Evolutionary conservation across 257 asterid genomes (phyloP).

Genomic region (Gentiana straminea): DNA sequence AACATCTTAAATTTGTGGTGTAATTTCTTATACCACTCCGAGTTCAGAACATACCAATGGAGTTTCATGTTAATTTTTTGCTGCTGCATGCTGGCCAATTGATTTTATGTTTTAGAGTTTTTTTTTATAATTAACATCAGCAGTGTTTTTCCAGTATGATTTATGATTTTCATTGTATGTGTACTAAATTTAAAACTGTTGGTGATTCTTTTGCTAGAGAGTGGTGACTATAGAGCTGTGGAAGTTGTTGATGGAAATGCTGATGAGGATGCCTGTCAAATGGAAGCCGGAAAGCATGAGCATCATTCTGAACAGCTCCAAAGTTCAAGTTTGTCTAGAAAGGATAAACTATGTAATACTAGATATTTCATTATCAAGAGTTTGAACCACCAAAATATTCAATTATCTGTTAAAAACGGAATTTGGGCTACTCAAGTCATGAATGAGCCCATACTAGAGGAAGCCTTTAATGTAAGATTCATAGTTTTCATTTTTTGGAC

Average conservation of each 20-base stretch:
- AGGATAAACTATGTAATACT: slow-evolving; percentile 30
- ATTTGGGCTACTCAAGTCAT: slow-evolving; percentile 97
- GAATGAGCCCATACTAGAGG: slow-evolving; percentile 96
- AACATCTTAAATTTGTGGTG: too few species aligned
- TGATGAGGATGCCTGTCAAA: slow-evolving; percentile 40
- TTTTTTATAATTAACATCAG: neutral
- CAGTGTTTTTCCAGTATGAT: neutral
- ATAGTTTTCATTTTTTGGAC: slow-evolving; percentile 11
- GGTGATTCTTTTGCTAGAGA: slow-evolving; percentile 30
- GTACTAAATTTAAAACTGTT: slow-evolving; percentile 15
- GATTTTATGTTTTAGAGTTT: neutral
- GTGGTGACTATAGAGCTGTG: slow-evolving; percentile 31
- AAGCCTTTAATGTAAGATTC: slow-evolving; percentile 81
- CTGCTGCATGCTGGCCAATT: too few species aligned
- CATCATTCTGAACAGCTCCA: slow-evolving; percentile 37
- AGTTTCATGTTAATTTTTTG: too few species aligned
- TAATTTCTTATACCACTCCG: too few species aligned
- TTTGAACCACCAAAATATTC: slow-evolving; percentile 79
- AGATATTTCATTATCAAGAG: slow-evolving; percentile 95
- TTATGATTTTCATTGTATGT: slow-evolving; percentile 2
- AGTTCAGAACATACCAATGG: too few species aligned
- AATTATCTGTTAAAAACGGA: slow-evolving; percentile 68
- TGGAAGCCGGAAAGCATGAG: slow-evolving; percentile 38
- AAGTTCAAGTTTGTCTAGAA: slow-evolving; percentile 40
- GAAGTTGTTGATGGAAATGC: slow-evolving; percentile 23